Evolutionary conservation across 2,329 filamentous ascomycete genomes (phyloP).

Genomic region (Hirsutella rhossiliensis): DNA sequence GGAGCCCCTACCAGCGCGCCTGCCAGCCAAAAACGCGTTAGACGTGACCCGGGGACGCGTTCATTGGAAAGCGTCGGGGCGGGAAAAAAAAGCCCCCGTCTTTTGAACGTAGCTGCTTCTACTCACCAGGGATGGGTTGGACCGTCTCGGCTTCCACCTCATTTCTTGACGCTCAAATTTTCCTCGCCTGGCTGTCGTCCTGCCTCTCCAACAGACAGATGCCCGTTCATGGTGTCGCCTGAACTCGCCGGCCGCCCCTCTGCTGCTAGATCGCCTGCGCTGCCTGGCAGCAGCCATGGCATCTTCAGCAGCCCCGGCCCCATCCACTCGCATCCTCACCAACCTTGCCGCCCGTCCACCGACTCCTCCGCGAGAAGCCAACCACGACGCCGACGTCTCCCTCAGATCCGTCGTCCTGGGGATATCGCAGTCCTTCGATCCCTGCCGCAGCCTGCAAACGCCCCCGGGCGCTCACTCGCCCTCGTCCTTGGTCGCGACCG

Average conservation of each 20-base stretch:
- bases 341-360: slow-evolving; percentile 47
- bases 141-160: neutral
- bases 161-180: neutral
- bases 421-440: slow-evolving; percentile 25
- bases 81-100: neutral
- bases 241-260: slow-evolving; percentile 3
- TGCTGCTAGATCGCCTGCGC: slow-evolving; percentile 25
- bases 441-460: slow-evolving; percentile 29
- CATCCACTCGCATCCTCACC: slow-evolving; percentile 29
- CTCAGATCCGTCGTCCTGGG: slow-evolving; percentile 22
- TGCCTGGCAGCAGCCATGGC: slow-evolving; percentile 27
- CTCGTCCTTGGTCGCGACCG: slow-evolving; percentile 25
- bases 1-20: neutral
- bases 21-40: slow-evolving; percentile 3
- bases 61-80: neutral
- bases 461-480: slow-evolving; percentile 38
- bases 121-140: neutral
- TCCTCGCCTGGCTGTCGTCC: neutral
- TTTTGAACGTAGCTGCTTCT: neutral
- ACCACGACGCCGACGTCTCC: slow-evolving; percentile 22
- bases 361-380: slow-evolving; percentile 51
- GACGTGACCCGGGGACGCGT: slow-evolving; percentile 6
- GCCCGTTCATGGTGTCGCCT: slow-evolving; percentile 3
- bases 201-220: neutral
- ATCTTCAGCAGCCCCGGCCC: slow-evolving; percentile 25